A percentile compares a stretch with the other conserved stretches of the same genome.
phyloP scores from a whole-genome alignment of 2,329 filamentous ascomycete species.

The Alternaria consortialis region DNA sequence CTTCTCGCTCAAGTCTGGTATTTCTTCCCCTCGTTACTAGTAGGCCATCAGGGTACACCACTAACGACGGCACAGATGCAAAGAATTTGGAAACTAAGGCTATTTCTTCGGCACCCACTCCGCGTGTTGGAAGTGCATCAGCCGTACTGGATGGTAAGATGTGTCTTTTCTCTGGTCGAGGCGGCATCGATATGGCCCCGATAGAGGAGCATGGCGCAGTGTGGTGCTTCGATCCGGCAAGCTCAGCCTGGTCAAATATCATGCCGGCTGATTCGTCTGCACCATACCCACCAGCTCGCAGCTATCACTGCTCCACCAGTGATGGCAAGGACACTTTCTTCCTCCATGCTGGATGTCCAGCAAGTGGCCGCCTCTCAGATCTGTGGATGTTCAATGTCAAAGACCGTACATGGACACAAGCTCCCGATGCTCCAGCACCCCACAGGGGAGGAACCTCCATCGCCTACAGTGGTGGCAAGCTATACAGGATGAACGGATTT shows the following conservation, averaged over 20 bases:
- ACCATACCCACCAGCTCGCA: conserved; percentile 70
- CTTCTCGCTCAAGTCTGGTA: conserved; percentile 59
- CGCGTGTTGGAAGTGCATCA: conserved; percentile 78
- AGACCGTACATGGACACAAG: conserved; percentile 70
- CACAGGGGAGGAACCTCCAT: conserved; percentile 74
- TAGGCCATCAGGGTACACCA: conserved; percentile 30
- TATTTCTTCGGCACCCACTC: conserved; percentile 62
- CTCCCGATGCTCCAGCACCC: conserved; percentile 72
- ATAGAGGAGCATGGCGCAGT: conserved; percentile 78
- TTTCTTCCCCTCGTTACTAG: conserved; percentile 7
- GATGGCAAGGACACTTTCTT: conserved; percentile 75
- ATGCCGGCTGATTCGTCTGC: conserved; percentile 61
- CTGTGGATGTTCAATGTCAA: conserved; percentile 80
- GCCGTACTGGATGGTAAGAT: conserved; percentile 73
- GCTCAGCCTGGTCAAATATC: conserved; percentile 71
- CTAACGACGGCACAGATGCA: conserved; percentile 56
- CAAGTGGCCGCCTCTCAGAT: conserved; percentile 70
- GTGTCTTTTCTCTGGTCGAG: conserved; percentile 83
- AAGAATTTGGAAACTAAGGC: conserved; percentile 35
- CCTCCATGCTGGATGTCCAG: conserved; percentile 78
- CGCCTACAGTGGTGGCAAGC: conserved; percentile 67
- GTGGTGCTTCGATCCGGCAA: conserved; percentile 76
- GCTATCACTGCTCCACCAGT: conserved; percentile 73
- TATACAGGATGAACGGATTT: conserved; percentile 84
- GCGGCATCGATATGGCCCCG: conserved; percentile 72